phyloP scores from a whole-genome alignment of 306 rosid species.

The Fragaria ananassa region DNA sequence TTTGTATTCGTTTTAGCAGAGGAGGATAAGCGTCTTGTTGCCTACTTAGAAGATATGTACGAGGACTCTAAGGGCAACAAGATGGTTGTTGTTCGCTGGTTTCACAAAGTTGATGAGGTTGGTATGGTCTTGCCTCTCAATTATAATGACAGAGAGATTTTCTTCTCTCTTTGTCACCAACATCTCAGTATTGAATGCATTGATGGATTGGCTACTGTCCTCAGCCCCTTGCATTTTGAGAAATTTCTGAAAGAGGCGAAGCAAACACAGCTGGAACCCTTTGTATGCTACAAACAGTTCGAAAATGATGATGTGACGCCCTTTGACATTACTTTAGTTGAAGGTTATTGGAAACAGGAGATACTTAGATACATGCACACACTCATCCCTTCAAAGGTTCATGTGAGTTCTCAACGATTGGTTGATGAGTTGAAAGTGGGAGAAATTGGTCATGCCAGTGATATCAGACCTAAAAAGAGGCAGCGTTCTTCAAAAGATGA shows the following conservation, averaged over 20 bases:
- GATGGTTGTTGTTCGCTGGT: constrained; percentile 98
- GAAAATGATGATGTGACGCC: constrained; percentile 67
- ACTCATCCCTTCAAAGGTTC: constrained; percentile 37
- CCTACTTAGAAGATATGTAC: constrained; percentile 87
- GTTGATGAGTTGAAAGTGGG: constrained; percentile 37
- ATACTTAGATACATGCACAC: constrained; percentile 58
- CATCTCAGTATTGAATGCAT: constrained; percentile 97
- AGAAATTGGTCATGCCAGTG: constrained; percentile 29
- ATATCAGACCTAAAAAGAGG: constrained; percentile 61
- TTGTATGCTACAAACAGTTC: constrained; percentile 55
- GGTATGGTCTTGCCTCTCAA: constrained; percentile 76
- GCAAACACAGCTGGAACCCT: constrained; percentile 54
- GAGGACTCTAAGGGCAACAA: constrained; percentile 90
- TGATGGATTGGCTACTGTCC: constrained; percentile 86
- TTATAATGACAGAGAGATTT: constrained; percentile 90
- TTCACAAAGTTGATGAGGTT: constrained; percentile 96
- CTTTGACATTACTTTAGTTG: constrained; percentile 68
- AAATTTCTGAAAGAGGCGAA: constrained; percentile 54
- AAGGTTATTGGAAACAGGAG: constrained; percentile 88
- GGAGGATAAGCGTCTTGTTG: constrained; percentile 83
- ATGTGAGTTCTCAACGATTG: constrained; percentile 41
- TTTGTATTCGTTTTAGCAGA: constrained; percentile 86
- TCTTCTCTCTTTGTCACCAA: constrained; percentile 92
- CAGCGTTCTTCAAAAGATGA: constrained; percentile 30
- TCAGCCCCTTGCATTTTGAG: constrained; percentile 72